Conservation (phyloP, 805 yeast species). For the Middelhovenomyces tepae region DNA sequence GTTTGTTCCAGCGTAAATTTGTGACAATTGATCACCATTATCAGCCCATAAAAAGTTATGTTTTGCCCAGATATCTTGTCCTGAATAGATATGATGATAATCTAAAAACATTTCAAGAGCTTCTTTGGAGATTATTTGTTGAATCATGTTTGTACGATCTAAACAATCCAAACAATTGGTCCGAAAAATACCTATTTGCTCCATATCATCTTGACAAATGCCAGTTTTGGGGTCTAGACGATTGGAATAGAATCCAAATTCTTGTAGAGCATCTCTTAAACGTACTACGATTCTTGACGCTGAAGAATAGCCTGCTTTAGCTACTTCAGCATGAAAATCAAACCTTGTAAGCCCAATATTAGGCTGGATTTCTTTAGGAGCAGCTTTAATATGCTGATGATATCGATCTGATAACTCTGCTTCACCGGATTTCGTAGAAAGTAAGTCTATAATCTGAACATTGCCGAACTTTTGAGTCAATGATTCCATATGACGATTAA, state of each 20-base stretch:
- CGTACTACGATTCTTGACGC: slow-evolving; percentile 61
- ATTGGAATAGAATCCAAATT: slow-evolving; percentile 74
- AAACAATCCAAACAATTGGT: slow-evolving; percentile 92
- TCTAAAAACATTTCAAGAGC: slow-evolving; percentile 42
- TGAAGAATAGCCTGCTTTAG: slow-evolving; percentile 81
- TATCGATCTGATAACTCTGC: slow-evolving; percentile 61
- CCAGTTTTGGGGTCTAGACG: slow-evolving; percentile 59
- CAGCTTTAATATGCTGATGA: slow-evolving; percentile 44
- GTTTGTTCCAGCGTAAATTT: slow-evolving; percentile 94
- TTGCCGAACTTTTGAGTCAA: slow-evolving; percentile 73
- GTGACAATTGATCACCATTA: slow-evolving; percentile 93
- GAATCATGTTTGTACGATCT: slow-evolving; percentile 84
- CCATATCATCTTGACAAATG: slow-evolving; percentile 46
- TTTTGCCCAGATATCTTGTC: slow-evolving; percentile 51
- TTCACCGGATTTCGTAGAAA: slow-evolving; percentile 75
- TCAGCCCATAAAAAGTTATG: slow-evolving; percentile 96
- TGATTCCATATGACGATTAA: slow-evolving; percentile 68
- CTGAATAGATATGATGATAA: slow-evolving; percentile 36
- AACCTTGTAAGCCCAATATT: slow-evolving; percentile 62
- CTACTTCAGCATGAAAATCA: slow-evolving; percentile 90
- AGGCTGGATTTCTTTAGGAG: slow-evolving; percentile 27
- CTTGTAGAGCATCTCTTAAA: slow-evolving; percentile 56
- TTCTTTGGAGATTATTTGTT: slow-evolving; percentile 64
- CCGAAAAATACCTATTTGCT: slow-evolving; percentile 86
- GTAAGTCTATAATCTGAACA: slow-evolving; percentile 78